These are phyloP conservation scores for Dujonia santamariae DNA, from an alignment of 1,139 yeast genomes.

Conservation along the genomic window DNA sequence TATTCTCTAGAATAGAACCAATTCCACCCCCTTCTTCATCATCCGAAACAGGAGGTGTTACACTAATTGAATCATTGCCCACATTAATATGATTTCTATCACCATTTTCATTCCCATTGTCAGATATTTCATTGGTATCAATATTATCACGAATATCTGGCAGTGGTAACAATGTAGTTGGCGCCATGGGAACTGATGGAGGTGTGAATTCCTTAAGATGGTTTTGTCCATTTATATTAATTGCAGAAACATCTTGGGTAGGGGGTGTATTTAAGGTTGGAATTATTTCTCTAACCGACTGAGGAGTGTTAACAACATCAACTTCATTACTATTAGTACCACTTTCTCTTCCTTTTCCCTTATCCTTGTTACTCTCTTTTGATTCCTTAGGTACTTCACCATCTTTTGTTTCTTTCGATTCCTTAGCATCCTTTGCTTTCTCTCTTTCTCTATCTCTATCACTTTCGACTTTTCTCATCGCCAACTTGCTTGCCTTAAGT, in stretches of 20 bases:
- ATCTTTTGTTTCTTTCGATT: background rate
- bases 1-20: too few relatives aligned
- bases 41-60: constrained; percentile 23
- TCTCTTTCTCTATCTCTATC: too few relatives aligned
- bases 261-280: too few relatives aligned
- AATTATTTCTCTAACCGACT: too few relatives aligned
- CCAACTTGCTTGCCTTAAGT: constrained; percentile 5
- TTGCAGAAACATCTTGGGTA: background rate
- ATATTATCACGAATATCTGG: constrained; percentile 4
- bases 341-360: background rate
- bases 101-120: constrained; percentile 4
- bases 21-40: constrained; percentile 12
- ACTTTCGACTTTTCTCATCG: background rate
- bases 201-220: background rate
- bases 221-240: background rate
- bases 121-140: constrained; percentile 1
- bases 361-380: too few relatives aligned
- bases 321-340: background rate
- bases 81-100: constrained; percentile 12
- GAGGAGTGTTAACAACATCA: too few relatives aligned
- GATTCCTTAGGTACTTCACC: background rate
- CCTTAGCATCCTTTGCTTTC: constrained; percentile 1
- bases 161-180: constrained; percentile 1
- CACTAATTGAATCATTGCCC: constrained; percentile 13
- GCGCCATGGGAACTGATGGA: background rate